Base-by-base conservation (phyloP, 1,284 basidiomycete species). In the Hypsizygus ulmarius region DNA sequence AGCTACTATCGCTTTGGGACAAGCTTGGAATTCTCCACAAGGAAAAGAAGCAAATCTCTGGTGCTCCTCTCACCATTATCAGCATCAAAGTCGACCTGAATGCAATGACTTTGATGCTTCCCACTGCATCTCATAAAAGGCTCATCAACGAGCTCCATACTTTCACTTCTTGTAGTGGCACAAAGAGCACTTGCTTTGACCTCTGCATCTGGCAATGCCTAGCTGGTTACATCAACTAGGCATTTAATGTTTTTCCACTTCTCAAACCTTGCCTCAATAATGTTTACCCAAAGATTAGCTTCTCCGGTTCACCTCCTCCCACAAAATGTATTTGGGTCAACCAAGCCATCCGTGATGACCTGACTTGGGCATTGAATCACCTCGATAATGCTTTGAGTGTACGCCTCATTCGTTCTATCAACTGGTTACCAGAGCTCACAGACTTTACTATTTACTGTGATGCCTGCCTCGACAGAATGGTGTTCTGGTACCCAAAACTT, bases 1-100 rank as follows among this genome's bases (percentile, higher is more conserved):
- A 32, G 0, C 58, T 72, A 0, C 63, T 75, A 0, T 3, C 39
- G 2, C 56, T 74, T 0, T 74, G 68, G 67, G 72, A 76, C 44
- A 44, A 62, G 0, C 50, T 76, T 1, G 59, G 64, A 0, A 61
- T 73, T 2, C 71, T 68, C 0, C 71, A 75, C 44, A 60, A 68
- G 2, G 21, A 50, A 3, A 44, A 51, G 8, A 77, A 77, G 50
- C 75, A 77, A 40, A 4, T 69, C 0, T 65, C 21, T 11, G 67
- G 69, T 0, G 0, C 18, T 0, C 5, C 5, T 0, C 58, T 76
- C 1, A 59, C 57, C 0, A 65, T 55, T 21, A 52, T 55, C 15
- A 45, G 49, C 0, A 55, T 68, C 3, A 27, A 39, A 0, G 43
- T 48, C n/a, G 30, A 56, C 19, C 19, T 38, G 1, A 48, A 48